Percentiles rank a stretch among this genome's conserved stretches.
Conservation (phyloP, 495 filamentous ascomycete species). For the Tuber indicum region DNA sequence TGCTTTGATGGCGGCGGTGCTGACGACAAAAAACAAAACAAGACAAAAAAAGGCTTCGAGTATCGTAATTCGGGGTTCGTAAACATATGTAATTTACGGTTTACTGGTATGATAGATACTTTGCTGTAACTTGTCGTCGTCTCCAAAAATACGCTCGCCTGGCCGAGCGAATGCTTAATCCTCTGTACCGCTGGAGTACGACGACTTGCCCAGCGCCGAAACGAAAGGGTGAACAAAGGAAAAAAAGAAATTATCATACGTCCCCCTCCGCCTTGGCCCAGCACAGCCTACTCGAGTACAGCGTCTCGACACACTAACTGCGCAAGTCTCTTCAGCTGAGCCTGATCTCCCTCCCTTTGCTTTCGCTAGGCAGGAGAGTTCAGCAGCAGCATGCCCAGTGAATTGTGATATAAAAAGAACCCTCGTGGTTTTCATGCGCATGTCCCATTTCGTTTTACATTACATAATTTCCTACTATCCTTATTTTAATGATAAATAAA, state of each 20-base stretch:
- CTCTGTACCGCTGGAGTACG: neutral
- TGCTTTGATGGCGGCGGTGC: too few relatives aligned
- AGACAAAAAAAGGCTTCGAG: too few relatives aligned
- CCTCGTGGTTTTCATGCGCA: neutral
- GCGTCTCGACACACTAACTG: neutral
- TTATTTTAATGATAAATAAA: neutral
- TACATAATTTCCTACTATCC: neutral
- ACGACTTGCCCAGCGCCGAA: neutral
- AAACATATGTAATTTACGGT: too few relatives aligned
- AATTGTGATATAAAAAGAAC: neutral
- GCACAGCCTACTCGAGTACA: neutral
- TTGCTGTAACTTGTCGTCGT: neutral
- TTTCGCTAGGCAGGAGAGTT: neutral
- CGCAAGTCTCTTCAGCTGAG: constrained; percentile 1
- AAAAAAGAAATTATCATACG: neutral
- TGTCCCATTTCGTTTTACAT: neutral
- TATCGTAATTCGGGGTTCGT: too few relatives aligned
- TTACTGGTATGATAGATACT: too few relatives aligned
- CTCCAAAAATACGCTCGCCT: neutral
- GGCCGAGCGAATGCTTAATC: neutral
- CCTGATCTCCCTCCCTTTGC: neutral
- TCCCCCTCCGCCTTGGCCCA: neutral
- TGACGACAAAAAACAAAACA: too few relatives aligned
- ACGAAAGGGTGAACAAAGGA: neutral
- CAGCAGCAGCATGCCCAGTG: neutral